A percentile compares a stretch with the other conserved stretches of the same genome.
Evolutionary conservation across 768 basidiomycete genomes (phyloP).

Genomic region (Macrolepiota dolichaula): DNA sequence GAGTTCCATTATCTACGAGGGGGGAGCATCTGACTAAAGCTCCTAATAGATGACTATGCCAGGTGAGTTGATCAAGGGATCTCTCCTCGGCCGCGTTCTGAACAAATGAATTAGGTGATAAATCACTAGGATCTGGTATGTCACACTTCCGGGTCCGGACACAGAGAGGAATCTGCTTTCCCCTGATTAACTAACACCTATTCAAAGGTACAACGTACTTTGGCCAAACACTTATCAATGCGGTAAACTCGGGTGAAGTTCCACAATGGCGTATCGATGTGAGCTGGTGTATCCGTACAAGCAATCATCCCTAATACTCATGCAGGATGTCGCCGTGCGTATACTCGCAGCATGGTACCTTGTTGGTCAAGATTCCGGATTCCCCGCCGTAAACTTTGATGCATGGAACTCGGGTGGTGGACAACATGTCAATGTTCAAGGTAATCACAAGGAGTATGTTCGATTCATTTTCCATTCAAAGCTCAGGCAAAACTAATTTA

Average conservation of each 20-base stretch:
- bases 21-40: background rate
- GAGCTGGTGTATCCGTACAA: slow-evolving; percentile 20
- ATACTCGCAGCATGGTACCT: slow-evolving; percentile 66
- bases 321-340: slow-evolving; percentile 64
- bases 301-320: background rate
- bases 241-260: slow-evolving; percentile 60
- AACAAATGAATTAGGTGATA: slow-evolving; percentile 27
- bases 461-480: background rate
- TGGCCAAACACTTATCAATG: slow-evolving; percentile 54
- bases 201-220: slow-evolving; percentile 46
- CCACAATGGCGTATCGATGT: slow-evolving; percentile 54
- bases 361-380: slow-evolving; percentile 53
- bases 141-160: no score
- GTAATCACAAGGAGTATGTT: slow-evolving; percentile 45
- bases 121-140: background rate
- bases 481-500: background rate
- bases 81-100: no score
- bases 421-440: slow-evolving; percentile 54
- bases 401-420: slow-evolving; percentile 41
- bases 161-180: background rate
- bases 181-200: background rate
- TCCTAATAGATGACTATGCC: slow-evolving; percentile 66
- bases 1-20: slow-evolving; percentile 15
- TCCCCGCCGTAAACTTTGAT: slow-evolving; percentile 61
- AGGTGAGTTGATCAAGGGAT: slow-evolving; percentile 25